Base-by-base conservation (phyloP, 305 asterid genomes). In the Fraxinus albicans region DNA sequence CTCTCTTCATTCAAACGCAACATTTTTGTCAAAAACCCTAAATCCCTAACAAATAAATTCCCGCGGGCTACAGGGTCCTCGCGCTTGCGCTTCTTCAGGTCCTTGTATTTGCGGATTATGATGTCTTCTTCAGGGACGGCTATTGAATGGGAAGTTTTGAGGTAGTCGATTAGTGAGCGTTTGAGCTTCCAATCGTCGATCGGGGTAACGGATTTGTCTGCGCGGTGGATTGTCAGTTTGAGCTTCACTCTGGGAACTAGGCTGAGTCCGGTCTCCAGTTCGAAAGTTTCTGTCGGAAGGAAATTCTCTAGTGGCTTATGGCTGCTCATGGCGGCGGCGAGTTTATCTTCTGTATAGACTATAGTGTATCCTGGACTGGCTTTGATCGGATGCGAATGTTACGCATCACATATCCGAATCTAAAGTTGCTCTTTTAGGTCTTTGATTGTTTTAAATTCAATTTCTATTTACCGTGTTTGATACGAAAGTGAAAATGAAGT, bases 171-270 rank as follows among this genome's bases (percentile, higher is more conserved):
- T 15, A 96, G 73, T 0, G 98, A 90, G 81, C 93, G 93, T 88
- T 96, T 94, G 84, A 94, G 90, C 89, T 94, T 93, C 99, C 98
- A 96, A 63, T 94, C 99, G 90, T 94, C 97, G 81, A 96, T 73
- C 58, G 93, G 90, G 78, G 90, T 34, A 0, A 94, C 93, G 69
- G 98, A 91, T 81, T 93, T 94, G 91, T 96, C 98, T 0, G 97
- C 92, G 58, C 99, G 97, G 86, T 89, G 82, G 84, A 96, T 72
- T 7, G 93, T 92, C n/a, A 96, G 84, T 77, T 88, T 89, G 82
- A 96, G 93, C 60, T 88, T 92, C 87, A 92, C 29, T 47, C 99
- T 93, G n/a, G 98, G 94, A 85, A 88, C 73, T 58, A 96, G 86
- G 29, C 93, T 91, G 76, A 96, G 93, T 7, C 94, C 90, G 74